Base-by-base conservation (phyloP, 192 early-diverging fungal genomes). In the Entrophospora sp. region DNA sequence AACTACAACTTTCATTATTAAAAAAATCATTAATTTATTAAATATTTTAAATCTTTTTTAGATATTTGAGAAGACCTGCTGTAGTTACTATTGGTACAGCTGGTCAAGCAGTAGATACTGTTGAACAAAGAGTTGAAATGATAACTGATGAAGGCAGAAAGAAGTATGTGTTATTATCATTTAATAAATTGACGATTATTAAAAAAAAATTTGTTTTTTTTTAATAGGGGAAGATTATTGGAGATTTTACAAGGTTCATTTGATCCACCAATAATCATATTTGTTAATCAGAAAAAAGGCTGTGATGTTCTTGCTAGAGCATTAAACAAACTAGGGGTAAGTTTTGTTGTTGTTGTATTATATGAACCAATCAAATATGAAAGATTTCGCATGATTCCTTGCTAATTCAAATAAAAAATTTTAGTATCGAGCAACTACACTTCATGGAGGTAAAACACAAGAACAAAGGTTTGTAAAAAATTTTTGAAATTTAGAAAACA, bases 361-460 rank as follows among this genome's bases (percentile, higher is more conserved):
- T n/a, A n/a, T n/a, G n/a, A n/a, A n/a, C n/a, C n/a, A n/a, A n/a
- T n/a, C n/a, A n/a, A n/a, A n/a, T n/a, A n/a, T n/a, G n/a, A n/a
- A n/a, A n/a, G n/a, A n/a, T n/a, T n/a, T n/a, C n/a, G n/a, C n/a
- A n/a, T n/a, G n/a, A n/a, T n/a, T n/a, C n/a, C n/a, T n/a, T n/a
- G n/a, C n/a, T n/a, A n/a, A n/a, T n/a, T n/a, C n/a, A n/a, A n/a
- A n/a, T n/a, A n/a, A n/a, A n/a, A n/a, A n/a, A n/a, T n/a, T 62
- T 18, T 67, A 82, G 66, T 79, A 81, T 57, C 77, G 79, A 12
- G 85, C 88, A 22, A 89, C 89, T 2, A 89, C 91, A 0, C 77
- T 97, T 53, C 97, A 99, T 68, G 93, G 94, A 70, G 91, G 95
- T 66, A 99, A 99, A 73, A 89, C 87, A 27, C 97, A 99, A 72